Evolutionary conservation across 1,139 yeast genomes (phyloP).

Genomic region (Lodderomyces margitis): DNA sequence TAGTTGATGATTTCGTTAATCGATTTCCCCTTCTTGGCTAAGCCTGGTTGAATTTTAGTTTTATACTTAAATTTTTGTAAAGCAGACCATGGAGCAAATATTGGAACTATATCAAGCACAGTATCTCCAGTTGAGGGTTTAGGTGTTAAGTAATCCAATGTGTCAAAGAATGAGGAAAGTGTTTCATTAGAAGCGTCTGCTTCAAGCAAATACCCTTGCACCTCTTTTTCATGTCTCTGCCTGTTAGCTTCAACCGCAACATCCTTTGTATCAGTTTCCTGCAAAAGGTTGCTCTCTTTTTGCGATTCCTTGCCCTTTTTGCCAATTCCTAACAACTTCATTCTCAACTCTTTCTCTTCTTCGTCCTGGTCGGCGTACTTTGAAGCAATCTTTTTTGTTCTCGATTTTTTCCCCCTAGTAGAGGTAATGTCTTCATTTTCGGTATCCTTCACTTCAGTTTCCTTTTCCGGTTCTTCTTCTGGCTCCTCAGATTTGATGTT

Average conservation of each 20-base stretch:
- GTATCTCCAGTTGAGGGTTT: constrained; percentile 46
- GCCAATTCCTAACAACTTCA: constrained; percentile 82
- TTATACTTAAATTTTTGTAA: constrained; percentile 74
- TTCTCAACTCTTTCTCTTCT: constrained; percentile 69
- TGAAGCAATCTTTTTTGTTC: constrained; percentile 74
- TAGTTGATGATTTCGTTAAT: constrained; percentile 64
- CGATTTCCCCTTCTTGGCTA: constrained; percentile 85
- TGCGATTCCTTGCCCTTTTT: constrained; percentile 52
- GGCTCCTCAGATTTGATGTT: constrained; percentile 13
- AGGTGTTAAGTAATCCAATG: constrained; percentile 39
- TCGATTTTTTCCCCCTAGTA: constrained; percentile 82
- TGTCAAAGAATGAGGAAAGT: constrained; percentile 34
- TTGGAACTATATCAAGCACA: constrained; percentile 66
- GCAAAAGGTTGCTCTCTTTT: constrained; percentile 30
- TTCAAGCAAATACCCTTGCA: constrained; percentile 43
- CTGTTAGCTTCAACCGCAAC: constrained; percentile 36
- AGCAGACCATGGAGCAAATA: constrained; percentile 92
- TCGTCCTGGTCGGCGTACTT: constrained; percentile 93
- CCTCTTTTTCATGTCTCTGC: constrained; percentile 51
- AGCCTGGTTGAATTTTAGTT: constrained; percentile 84
- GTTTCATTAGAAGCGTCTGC: constrained; percentile 31
- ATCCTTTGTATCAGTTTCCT: constrained; percentile 19
- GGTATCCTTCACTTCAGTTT: constrained; percentile 12
- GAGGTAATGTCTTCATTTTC: constrained; percentile 4
- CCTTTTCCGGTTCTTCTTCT: constrained; percentile 12